phyloP scores from a whole-genome alignment of 768 basidiomycete genomes.

The Naematelia encephala region DNA sequence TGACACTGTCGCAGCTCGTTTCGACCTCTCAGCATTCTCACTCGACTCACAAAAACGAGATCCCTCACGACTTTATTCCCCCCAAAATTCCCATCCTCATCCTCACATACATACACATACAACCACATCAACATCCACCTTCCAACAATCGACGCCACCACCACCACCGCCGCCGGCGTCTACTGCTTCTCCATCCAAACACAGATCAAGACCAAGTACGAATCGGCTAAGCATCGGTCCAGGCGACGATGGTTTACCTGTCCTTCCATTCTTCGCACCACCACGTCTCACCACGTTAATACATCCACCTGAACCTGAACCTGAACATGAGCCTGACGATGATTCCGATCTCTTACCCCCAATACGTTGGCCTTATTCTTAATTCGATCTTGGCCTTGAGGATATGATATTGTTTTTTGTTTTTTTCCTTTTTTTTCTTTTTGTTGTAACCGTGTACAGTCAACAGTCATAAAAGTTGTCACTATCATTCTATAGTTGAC shows the following conservation, averaged over 20 bases:
- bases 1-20: neutral
- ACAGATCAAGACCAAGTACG: neutral
- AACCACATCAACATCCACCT: neutral
- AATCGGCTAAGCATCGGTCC: constrained; percentile 6
- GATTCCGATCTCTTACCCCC: neutral
- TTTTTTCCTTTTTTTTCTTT: too few species aligned
- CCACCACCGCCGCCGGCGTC: neutral
- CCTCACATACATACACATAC: neutral
- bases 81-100: neutral
- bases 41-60: constrained; percentile 2
- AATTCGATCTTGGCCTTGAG: too few species aligned
- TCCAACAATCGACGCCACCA: neutral
- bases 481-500: too few species aligned
- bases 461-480: too few species aligned
- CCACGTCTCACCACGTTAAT: neutral
- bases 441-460: too few species aligned
- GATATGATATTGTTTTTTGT: too few species aligned
- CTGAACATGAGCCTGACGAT: neutral
- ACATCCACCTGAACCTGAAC: neutral
- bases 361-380: neutral
- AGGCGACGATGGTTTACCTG: constrained; percentile 23
- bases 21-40: neutral
- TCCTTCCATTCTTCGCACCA: constrained; percentile 8
- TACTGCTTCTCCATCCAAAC: neutral
- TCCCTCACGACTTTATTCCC: constrained; percentile 10